phyloP scores from a whole-genome alignment of 768 basidiomycete genomes.

The Nidularia pulvinata region DNA sequence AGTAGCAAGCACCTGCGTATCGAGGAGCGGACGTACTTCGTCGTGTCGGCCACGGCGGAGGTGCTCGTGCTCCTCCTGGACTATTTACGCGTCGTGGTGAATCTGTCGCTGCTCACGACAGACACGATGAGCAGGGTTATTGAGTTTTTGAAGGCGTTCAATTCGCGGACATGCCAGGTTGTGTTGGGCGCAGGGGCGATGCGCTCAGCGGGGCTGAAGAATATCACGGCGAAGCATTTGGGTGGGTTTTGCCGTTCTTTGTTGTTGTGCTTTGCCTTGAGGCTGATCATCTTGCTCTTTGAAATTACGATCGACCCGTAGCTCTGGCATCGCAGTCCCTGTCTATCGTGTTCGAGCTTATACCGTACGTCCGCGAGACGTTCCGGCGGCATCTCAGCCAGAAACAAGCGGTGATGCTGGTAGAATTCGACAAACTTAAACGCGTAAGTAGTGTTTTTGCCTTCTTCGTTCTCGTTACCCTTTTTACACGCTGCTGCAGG shows the following conservation, averaged over 20 bases:
- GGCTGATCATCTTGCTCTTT: background rate
- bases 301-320: conserved; percentile 17
- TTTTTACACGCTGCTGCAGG: conserved; percentile 41
- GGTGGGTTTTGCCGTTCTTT: conserved; percentile 36
- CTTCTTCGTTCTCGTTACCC: conserved; percentile 2
- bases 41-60: conserved; percentile 83
- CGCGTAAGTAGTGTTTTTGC: conserved; percentile 52
- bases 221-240: conserved; percentile 98
- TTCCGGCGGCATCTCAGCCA: conserved; percentile 92
- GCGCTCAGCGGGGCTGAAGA: conserved; percentile 95
- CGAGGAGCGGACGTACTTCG: conserved; percentile 84
- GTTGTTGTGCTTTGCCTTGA: background rate
- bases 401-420: conserved; percentile 95
- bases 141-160: conserved; percentile 97
- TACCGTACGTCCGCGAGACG: conserved; percentile 95
- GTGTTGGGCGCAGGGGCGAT: conserved; percentile 99
- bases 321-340: conserved; percentile 96
- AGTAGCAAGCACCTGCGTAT: conserved; percentile 66
- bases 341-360: conserved; percentile 91
- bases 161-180: conserved; percentile 97
- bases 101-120: conserved; percentile 86
- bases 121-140: conserved; percentile 95
- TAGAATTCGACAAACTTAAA: conserved; percentile 98
- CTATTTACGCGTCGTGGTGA: conserved; percentile 87
- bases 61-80: conserved; percentile 74